Evolutionary conservation across 2,329 filamentous ascomycete species (phyloP).

Genomic region (Penicillium concentricum): DNA sequence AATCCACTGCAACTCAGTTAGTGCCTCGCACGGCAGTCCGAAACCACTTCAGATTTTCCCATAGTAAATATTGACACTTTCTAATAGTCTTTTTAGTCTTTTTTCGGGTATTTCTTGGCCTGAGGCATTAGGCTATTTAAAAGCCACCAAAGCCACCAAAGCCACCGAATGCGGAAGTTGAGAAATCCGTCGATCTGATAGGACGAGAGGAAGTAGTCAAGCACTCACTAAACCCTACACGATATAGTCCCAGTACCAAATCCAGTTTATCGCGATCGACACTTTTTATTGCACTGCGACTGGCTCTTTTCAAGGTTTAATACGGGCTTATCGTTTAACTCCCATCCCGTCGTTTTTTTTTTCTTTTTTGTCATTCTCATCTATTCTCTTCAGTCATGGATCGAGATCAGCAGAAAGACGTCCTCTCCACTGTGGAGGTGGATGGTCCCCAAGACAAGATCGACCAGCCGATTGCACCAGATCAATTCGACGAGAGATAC

Average conservation of each 20-base stretch:
- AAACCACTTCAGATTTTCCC: too few species aligned
- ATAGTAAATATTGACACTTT: too few species aligned
- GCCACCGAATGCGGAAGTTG: neutral
- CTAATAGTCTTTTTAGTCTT: too few species aligned
- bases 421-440: conserved; percentile 16
- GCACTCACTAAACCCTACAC: conserved; percentile 16
- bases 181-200: neutral
- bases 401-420: conserved; percentile 10
- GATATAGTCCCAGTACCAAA: conserved; percentile 3
- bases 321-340: neutral
- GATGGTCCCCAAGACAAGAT: conserved; percentile 11
- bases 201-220: conserved; percentile 6
- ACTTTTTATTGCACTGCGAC: conserved; percentile 15
- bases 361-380: neutral
- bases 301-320: conserved; percentile 11
- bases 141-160: neutral
- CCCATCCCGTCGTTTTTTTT: neutral
- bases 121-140: too few species aligned
- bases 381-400: conserved; percentile 13
- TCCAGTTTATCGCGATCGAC: conserved; percentile 20
- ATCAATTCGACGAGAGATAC: conserved; percentile 55
- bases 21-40: too few species aligned
- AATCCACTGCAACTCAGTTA: too few species aligned
- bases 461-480: conserved; percentile 50
- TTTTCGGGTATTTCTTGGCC: too few species aligned